Conservation (phyloP, 306 rosid species). For the Cyamopsis tetragonoloba region DNA sequence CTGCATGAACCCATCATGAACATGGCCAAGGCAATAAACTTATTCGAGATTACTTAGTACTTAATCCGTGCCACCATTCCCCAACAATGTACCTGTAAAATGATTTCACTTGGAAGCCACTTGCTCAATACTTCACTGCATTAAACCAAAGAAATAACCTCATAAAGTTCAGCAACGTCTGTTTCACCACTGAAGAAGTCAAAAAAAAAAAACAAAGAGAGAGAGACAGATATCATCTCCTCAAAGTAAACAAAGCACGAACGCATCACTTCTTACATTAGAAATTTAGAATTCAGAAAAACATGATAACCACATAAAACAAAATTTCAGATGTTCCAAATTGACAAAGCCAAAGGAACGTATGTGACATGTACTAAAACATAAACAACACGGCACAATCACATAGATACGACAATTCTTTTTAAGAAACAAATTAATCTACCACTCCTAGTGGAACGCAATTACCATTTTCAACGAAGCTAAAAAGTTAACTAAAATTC, state of each 20-base stretch:
- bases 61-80: neutral
- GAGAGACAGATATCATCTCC: constrained; percentile 21
- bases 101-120: constrained; percentile 63
- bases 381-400: too few relatives aligned
- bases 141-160: constrained; percentile 13
- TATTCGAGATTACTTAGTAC: neutral
- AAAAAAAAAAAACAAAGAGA: too few relatives aligned
- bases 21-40: constrained; percentile 10
- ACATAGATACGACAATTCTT: too few relatives aligned
- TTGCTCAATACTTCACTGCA: constrained; percentile 77
- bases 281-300: neutral
- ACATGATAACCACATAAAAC: neutral
- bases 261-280: neutral
- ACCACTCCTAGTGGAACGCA: too few relatives aligned
- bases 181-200: constrained; percentile 8
- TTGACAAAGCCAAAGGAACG: too few relatives aligned
- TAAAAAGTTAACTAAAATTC: too few relatives aligned
- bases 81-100: constrained; percentile 65
- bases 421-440: too few relatives aligned
- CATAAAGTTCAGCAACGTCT: neutral
- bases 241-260: constrained; percentile 1
- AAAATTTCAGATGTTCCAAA: neutral
- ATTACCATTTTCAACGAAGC: too few relatives aligned
- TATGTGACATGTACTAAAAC: too few relatives aligned
- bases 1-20: constrained; percentile 1